Evolutionary conservation across 495 filamentous ascomycete species (phyloP), one percentile per base, ranked within the genome.

Genomic region (Astrocystis sublimbata): DNA sequence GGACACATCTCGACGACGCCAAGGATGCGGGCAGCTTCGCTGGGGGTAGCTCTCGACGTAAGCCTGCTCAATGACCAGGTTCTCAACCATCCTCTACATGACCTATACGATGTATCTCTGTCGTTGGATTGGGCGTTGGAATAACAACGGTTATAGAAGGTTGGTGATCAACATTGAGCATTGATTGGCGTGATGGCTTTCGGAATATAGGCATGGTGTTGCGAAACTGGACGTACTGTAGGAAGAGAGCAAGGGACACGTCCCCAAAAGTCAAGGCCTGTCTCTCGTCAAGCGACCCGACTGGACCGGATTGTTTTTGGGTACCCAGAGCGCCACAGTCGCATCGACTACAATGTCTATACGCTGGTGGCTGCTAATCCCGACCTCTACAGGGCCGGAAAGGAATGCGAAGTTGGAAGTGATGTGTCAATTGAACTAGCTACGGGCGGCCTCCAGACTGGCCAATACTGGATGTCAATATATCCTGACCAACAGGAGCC

Each of bases 271-370:
- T 31, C 51, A 8, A 33, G 24, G 15, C 9, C 38, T 30, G 60
- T 4, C 42, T 40, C 51, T 45, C 51, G 51, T 54, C 51, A 62
- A 62, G 30, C 23, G 30, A 56, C 50, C 60, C 60, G 60, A 62
- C 60, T 56, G 60, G 60, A 51, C 33, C 60, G 51, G 51, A 28
- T 47, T 28, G 31, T 49, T 56, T 56, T 56, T 56, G 46, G 40
- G 58, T 42, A 60, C 19, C 58, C 58, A 60, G 33, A 23, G 30
- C 19, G 35, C 23, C 45, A 28, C 19, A 60, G 21, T 8, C 42
- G 46, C 57, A 41, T 51, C 6, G 15, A 23, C 38, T 43, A 47
- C 5, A 33, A 42, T 57, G 7, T 23, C 45, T n/a, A 57, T 42
- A 13, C 6, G 35, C 52, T 36, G 28, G 28, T 40, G 41, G 41